phyloP scores from a whole-genome alignment of 2,329 filamentous ascomycete genomes.

The Venturia nashicola region DNA sequence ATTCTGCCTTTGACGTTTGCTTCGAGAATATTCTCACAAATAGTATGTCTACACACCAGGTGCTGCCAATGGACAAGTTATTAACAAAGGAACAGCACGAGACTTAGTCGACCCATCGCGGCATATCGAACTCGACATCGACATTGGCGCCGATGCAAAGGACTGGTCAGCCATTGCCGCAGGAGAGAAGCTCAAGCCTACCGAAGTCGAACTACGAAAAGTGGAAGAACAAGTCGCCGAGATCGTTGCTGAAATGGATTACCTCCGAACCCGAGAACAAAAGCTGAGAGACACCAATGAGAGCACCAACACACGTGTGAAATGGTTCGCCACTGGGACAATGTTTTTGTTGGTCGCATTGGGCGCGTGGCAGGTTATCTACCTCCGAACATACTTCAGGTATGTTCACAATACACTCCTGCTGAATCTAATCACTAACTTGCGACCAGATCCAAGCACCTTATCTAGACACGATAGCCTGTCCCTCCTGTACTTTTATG shows the following conservation, averaged over 20 bases:
- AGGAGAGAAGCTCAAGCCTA: conserved; percentile 92
- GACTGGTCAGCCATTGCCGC: conserved; percentile 97
- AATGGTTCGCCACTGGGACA: conserved; percentile 93
- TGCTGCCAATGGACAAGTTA: not conserved
- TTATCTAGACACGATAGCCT: conserved; percentile 26
- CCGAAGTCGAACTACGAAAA: conserved; percentile 85
- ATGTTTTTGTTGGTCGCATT: conserved; percentile 82
- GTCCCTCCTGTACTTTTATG: not conserved
- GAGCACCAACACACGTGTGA: conserved; percentile 97
- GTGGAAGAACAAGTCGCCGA: conserved; percentile 85
- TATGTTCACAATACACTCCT: conserved; percentile 24
- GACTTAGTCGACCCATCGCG: conserved; percentile 43
- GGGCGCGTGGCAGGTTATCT: conserved; percentile 95
- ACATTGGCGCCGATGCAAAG: conserved; percentile 92
- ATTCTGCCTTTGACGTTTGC: conserved; percentile 92
- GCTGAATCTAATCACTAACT: not conserved
- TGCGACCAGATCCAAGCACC: conserved; percentile 32
- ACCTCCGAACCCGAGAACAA: conserved; percentile 79
- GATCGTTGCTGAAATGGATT: conserved; percentile 92
- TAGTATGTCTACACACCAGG: not conserved
- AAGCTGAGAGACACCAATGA: conserved; percentile 97
- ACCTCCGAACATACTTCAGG: conserved; percentile 94
- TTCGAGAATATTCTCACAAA: conserved; percentile 69
- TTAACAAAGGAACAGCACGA: conserved; percentile 16
- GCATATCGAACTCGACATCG: conserved; percentile 81